Evolutionary conservation across 2,329 filamentous ascomycete species (phyloP).

Genomic region (Aspergillus sojae): DNA sequence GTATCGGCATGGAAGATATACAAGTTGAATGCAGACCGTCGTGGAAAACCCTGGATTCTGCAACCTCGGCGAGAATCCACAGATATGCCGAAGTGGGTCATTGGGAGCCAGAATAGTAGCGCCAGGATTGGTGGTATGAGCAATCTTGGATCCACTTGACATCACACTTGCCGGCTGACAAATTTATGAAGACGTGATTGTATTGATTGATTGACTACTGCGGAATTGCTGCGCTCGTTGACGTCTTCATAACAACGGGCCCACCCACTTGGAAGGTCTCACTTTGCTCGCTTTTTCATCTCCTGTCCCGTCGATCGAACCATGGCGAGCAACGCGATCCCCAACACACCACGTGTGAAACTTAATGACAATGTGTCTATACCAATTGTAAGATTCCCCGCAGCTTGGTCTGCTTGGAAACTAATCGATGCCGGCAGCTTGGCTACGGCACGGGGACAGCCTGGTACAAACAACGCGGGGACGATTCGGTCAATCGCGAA

Average conservation of each 20-base stretch:
- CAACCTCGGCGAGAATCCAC: neutral
- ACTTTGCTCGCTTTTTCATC: neutral
- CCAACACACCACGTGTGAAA: conserved; percentile 38
- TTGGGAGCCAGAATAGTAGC: neutral
- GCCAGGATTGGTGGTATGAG: neutral
- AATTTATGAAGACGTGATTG: neutral
- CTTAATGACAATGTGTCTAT: conserved; percentile 60
- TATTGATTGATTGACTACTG: neutral
- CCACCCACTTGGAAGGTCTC: neutral
- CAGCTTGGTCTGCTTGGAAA: conserved; percentile 4
- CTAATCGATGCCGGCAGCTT: conserved; percentile 44
- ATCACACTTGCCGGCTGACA: neutral
- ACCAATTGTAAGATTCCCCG: conserved; percentile 51
- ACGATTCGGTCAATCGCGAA: conserved; percentile 53
- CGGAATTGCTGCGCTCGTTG: neutral
- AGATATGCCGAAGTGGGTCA: neutral
- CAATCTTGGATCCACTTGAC: neutral
- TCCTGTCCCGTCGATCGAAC: neutral
- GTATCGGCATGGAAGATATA: too few relatives aligned
- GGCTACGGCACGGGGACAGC: conserved; percentile 66
- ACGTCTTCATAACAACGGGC: neutral
- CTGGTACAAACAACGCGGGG: conserved; percentile 61
- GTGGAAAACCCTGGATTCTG: neutral
- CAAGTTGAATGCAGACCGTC: too few relatives aligned
- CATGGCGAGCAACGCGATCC: neutral